phyloP scores from a whole-genome alignment of 768 basidiomycete species.

The Trametopsis cervina region DNA sequence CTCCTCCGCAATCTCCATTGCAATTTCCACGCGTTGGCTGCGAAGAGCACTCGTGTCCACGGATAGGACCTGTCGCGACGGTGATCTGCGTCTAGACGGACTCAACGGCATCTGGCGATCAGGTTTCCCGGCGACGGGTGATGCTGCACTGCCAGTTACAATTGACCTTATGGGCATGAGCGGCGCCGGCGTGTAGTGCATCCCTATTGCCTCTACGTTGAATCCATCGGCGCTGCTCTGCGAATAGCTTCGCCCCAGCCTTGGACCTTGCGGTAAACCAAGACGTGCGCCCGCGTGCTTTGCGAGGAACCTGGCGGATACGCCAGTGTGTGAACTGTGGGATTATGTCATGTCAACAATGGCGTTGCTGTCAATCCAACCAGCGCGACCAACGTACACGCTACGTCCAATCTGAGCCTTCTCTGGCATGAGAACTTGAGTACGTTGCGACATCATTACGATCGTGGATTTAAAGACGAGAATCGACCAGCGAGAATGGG shows the following conservation, averaged over 20 bases:
- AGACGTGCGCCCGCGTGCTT: background rate
- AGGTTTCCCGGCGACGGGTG: background rate
- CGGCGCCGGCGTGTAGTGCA: background rate
- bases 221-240: background rate
- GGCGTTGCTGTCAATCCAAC: no score
- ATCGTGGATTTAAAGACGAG: background rate
- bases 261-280: background rate
- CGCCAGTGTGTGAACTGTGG: background rate
- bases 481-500: background rate
- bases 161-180: no score
- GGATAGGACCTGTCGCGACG: background rate
- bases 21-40: slow-evolving; percentile 15
- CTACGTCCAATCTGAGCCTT: no score
- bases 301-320: background rate
- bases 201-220: background rate
- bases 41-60: background rate
- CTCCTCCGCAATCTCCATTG: slow-evolving; percentile 28
- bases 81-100: background rate
- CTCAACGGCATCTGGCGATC: background rate
- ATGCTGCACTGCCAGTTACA: background rate
- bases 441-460: no score
- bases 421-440: no score
- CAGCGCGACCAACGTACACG: no score
- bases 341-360: no score
- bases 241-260: background rate